Conservation (phyloP, 805 yeast genomes). For the Blastobotrys mokoenaii region DNA sequence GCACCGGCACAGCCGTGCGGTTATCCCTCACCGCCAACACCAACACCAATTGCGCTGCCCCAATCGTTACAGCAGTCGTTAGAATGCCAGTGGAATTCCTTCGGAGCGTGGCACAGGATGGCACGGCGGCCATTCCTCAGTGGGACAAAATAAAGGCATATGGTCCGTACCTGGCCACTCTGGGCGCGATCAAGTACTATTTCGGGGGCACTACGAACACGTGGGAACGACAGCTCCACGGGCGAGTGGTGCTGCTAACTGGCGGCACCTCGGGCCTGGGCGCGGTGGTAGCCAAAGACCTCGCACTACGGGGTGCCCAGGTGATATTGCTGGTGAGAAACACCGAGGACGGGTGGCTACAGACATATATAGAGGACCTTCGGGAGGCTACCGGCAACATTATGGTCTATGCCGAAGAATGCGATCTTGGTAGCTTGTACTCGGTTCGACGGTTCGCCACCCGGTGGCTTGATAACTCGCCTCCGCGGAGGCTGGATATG, state of each 20-base stretch:
- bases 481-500: slow-evolving; percentile 88
- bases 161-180: slow-evolving; percentile 45
- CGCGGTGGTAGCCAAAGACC: slow-evolving; percentile 58
- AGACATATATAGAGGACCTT: slow-evolving; percentile 72
- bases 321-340: slow-evolving; percentile 62
- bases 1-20: too few relatives aligned
- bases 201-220: slow-evolving; percentile 74
- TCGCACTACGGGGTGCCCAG: slow-evolving; percentile 84
- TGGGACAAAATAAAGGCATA: slow-evolving; percentile 50
- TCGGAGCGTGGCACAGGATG: slow-evolving; percentile 60
- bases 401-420: slow-evolving; percentile 82
- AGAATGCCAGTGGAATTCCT: slow-evolving; percentile 86
- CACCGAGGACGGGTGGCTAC: slow-evolving; percentile 60
- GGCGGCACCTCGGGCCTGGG: slow-evolving; percentile 97
- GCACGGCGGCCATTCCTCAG: slow-evolving; percentile 68
- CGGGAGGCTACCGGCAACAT: slow-evolving; percentile 61
- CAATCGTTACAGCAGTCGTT: too few relatives aligned
- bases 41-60: not conserved
- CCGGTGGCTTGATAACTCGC: slow-evolving; percentile 82
- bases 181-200: slow-evolving; percentile 55
- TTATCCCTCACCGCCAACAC: not conserved
- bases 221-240: slow-evolving; percentile 91
- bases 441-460: slow-evolving; percentile 87
- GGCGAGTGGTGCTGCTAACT: slow-evolving; percentile 50
- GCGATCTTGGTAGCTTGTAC: slow-evolving; percentile 66